phyloP scores from a whole-genome alignment of 2,329 filamentous ascomycete species.

The Aspergillus thermomutatus region DNA sequence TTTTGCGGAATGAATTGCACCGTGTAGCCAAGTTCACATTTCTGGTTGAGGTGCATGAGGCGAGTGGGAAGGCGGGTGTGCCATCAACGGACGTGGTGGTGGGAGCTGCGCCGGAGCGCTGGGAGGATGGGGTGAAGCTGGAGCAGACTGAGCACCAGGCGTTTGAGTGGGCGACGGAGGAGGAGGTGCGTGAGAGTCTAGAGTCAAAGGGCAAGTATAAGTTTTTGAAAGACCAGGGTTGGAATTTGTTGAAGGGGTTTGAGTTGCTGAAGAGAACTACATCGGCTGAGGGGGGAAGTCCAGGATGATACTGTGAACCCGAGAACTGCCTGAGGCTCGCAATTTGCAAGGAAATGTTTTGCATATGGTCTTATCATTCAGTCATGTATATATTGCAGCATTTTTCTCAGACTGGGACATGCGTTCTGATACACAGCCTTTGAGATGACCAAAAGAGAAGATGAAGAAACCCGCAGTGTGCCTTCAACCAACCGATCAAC shows the following conservation, averaged over 20 bases:
- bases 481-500: neutral
- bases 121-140: constrained; percentile 25
- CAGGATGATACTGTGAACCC: neutral
- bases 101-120: constrained; percentile 1
- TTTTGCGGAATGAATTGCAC: constrained; percentile 17
- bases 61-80: neutral
- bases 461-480: neutral
- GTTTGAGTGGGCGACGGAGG: constrained; percentile 37
- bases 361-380: neutral
- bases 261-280: constrained; percentile 3
- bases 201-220: constrained; percentile 13
- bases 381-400: neutral
- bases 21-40: constrained; percentile 36
- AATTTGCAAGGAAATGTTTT: neutral
- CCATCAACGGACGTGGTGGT: neutral
- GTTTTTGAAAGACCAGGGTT: constrained; percentile 20
- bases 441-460: neutral
- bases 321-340: neutral
- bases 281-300: neutral
- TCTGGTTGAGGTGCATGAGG: constrained; percentile 34
- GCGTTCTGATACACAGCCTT: neutral
- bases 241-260: constrained; percentile 24
- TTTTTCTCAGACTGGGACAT: neutral
- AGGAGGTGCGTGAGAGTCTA: constrained; percentile 25
- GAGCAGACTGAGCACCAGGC: constrained; percentile 34